Conservation (phyloP, 1,284 basidiomycete species). For the Dichomitus squalens region DNA sequence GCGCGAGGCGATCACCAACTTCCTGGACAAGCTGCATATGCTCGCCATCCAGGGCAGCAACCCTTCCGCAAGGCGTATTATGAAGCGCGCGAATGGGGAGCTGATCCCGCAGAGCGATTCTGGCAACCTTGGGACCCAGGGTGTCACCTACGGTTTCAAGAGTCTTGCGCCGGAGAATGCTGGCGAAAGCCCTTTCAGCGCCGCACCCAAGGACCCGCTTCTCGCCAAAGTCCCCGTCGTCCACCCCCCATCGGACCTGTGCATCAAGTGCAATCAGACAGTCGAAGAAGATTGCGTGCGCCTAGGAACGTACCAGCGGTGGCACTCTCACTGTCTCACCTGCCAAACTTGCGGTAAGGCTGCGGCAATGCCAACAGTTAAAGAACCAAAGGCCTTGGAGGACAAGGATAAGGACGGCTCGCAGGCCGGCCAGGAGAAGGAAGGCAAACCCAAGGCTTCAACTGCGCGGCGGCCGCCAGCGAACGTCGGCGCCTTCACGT, state of each 20-base stretch:
- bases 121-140: constrained; percentile 72
- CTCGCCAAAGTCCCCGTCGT: constrained; percentile 53
- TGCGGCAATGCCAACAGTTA: constrained; percentile 63
- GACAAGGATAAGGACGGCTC: constrained; percentile 22
- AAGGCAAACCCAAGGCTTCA: constrained; percentile 55
- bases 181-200: constrained; percentile 80
- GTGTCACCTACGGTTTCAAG: constrained; percentile 86
- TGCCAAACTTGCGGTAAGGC: constrained; percentile 82
- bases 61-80: constrained; percentile 70
- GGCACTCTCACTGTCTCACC: constrained; percentile 93
- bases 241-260: constrained; percentile 85
- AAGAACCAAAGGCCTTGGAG: constrained; percentile 43
- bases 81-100: constrained; percentile 70
- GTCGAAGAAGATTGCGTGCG: constrained; percentile 98
- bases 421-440: constrained; percentile 34
- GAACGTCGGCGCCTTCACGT: constrained; percentile 77
- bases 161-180: constrained; percentile 88
- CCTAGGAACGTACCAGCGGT: constrained; percentile 91
- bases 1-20: constrained; percentile 83
- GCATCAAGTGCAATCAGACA: constrained; percentile 85
- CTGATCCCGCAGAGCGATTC: constrained; percentile 44
- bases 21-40: constrained; percentile 91
- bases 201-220: constrained; percentile 43
- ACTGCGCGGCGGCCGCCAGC: constrained; percentile 74
- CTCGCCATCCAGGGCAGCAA: constrained; percentile 89